phyloP scores from a whole-genome alignment of 176 grass and related monocot species.

The Pontederia paniculata region DNA sequence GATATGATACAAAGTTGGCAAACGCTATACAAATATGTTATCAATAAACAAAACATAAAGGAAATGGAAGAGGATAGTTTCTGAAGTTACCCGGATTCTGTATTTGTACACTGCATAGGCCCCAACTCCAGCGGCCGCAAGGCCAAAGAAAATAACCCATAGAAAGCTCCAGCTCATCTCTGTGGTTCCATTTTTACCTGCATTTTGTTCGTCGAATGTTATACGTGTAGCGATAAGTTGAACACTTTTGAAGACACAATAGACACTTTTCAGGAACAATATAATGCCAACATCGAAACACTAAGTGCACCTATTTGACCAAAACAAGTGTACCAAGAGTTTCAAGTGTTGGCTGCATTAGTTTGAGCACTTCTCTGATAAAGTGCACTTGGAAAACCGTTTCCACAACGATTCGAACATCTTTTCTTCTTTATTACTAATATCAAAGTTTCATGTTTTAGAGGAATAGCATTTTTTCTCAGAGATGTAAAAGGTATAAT shows the following conservation, averaged over 20 bases:
- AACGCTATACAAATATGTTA: background rate
- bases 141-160: constrained; percentile 74
- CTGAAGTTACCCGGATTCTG: constrained; percentile 49
- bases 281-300: no score
- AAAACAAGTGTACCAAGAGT: no score
- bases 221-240: background rate
- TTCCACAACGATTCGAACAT: no score
- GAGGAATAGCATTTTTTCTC: background rate
- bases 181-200: constrained; percentile 52
- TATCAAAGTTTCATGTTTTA: no score
- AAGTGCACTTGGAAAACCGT: no score
- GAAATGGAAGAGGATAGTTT: background rate
- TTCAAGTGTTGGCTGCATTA: no score
- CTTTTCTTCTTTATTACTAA: no score
- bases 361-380: no score
- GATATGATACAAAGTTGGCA: background rate
- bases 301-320: no score
- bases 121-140: constrained; percentile 44
- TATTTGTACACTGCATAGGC: constrained; percentile 91
- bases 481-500: background rate
- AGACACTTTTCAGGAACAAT: no score
- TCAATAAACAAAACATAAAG: background rate
- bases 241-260: no score
- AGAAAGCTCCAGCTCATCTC: constrained; percentile 69
- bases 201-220: constrained; percentile 3